Evolutionary conservation across 495 filamentous ascomycete species (phyloP), one percentile per base, ranked within the genome.

Genomic region (Podospora anserina): DNA sequence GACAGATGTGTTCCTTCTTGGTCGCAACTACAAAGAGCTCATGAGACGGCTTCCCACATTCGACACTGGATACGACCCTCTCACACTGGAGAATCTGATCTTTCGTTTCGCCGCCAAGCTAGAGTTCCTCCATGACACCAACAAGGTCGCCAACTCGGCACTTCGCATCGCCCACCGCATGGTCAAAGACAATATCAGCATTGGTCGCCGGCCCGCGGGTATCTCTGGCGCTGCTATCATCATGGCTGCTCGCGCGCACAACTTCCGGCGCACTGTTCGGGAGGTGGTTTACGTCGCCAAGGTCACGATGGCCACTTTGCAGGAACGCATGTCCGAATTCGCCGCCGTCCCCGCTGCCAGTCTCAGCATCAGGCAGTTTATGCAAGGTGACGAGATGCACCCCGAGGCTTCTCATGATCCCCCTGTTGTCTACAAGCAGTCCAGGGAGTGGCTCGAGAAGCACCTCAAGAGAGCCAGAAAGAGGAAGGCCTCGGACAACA

Each of bases 201-300:
- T 90, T 61, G 95, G 95, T 72, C 92, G 95, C 74, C 88, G 93
- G 56, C 96, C 96, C 58, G 92, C 95, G 28, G 95, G 96, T 74
- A 88, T 98, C 58, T 97, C 93, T 78, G 96, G 95, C 68, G 96
- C 95, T 11, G 93, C 93, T 68, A 85, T 99, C 66, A 92, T 99
- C 70, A 88, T 99, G 70, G 96, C 95, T 23, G 93, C 95, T 11
- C 90, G 96, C 39, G 97, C 97, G 88, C 96, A 97, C 82, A 97
- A 97, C 77, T 98, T 94, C 77, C 89, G 94, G 53, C 90, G 95
- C 20, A 95, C 92, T 0, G 87, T 96, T 5, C 85, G 92, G 28
- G 95, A 99, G 79, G 90, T 98, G 13, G 95, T 98, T 32, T 97
- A 96, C 73, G 88, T 97, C 19, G 96, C 97, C 68, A 97, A 97